phyloP scores from a whole-genome alignment of 768 basidiomycete species.

The Cyclocybe cylindracea region DNA sequence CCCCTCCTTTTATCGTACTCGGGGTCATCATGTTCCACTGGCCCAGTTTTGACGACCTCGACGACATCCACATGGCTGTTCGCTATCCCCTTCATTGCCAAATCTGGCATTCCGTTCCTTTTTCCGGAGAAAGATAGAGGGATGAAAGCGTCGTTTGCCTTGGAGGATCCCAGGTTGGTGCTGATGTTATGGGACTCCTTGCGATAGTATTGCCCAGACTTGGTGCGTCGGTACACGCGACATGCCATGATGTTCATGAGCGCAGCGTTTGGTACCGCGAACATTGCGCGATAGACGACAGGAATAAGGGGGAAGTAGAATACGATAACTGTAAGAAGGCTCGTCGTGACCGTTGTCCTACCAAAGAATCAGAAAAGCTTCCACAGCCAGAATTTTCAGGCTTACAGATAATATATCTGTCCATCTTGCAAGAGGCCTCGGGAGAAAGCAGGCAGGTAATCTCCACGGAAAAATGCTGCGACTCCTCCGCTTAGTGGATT shows the following conservation, averaged over 20 bases:
- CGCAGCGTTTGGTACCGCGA: conserved; percentile 8
- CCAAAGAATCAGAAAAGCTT: not conserved
- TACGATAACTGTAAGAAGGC: conserved; percentile 7
- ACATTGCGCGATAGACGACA: conserved; percentile 7
- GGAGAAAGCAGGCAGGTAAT: conserved; percentile 24
- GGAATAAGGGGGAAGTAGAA: conserved; percentile 2
- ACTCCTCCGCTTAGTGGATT: conserved; percentile 5
- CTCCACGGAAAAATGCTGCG: conserved; percentile 18
- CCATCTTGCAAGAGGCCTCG: conserved; percentile 27
- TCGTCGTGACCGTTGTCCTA: conserved; percentile 7
- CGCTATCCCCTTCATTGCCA: no score
- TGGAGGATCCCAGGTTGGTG: no score
- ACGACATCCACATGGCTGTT: no score
- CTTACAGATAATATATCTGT: conserved; percentile 28
- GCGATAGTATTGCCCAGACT: not conserved
- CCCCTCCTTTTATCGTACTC: no score
- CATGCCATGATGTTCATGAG: conserved; percentile 20
- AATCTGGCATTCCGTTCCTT: no score
- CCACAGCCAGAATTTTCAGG: not conserved
- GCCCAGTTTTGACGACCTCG: no score
- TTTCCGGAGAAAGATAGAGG: no score
- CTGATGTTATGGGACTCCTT: no score
- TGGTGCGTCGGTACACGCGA: conserved; percentile 13
- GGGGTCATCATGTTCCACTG: no score
- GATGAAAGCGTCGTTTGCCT: no score